Conservation (phyloP, 202 grass and related monocot genomes). For the Cymbopogon flexuosus region DNA sequence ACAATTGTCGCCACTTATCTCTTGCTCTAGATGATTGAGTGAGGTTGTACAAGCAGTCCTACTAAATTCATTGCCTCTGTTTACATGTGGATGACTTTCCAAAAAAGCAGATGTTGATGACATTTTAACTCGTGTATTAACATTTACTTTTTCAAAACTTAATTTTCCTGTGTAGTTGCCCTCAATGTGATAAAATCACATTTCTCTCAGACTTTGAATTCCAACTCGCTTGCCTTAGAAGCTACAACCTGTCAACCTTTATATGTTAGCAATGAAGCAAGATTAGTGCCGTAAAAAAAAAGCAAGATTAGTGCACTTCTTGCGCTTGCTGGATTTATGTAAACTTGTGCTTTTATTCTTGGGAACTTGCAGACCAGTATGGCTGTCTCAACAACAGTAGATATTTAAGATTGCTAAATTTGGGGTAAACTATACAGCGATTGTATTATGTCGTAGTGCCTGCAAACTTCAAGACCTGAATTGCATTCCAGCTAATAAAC, state of each 20-base stretch:
- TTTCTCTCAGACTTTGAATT: not conserved
- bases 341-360: conserved; percentile 25
- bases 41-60: conserved; percentile 9
- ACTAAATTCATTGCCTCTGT: conserved; percentile 1
- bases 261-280: conserved; percentile 14
- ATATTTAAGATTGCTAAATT: not conserved
- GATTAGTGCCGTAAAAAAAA: too few species aligned
- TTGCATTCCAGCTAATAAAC: too few species aligned
- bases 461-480: not conserved
- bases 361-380: not conserved
- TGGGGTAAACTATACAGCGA: not conserved
- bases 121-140: not conserved
- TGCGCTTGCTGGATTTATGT: conserved; percentile 10
- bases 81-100: not conserved
- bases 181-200: not conserved
- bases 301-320: not conserved
- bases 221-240: not conserved
- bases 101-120: not conserved
- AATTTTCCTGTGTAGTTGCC: not conserved
- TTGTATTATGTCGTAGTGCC: not conserved
- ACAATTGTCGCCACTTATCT: not conserved
- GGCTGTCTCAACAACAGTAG: not conserved
- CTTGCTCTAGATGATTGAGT: conserved; percentile 23
- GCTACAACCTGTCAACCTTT: not conserved
- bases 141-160: not conserved